Evolutionary conservation across 2,329 filamentous ascomycete species (phyloP), one percentile per base, ranked within the genome.

Genomic region (Pestalotiopsis sp.): DNA sequence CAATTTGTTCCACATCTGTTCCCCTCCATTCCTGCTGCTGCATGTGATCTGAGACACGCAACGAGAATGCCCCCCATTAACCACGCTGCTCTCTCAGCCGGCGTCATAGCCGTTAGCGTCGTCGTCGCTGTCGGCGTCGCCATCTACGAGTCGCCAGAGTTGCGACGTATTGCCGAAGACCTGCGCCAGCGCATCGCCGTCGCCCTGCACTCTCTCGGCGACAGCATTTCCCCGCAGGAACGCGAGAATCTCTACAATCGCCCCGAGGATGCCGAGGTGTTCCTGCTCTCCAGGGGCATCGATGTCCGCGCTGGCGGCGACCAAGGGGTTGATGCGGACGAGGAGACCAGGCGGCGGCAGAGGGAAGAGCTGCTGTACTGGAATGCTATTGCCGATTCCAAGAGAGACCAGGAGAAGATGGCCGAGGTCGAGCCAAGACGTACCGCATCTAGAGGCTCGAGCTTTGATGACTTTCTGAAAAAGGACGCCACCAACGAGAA

Each of bases 361-460:
- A 84, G 89, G 49, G 89, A 91, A 73, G 89, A 91, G 77, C 76
- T 91, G 69, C 81, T 91, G 78, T 91, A 90, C 73, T 91, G 89
- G 89, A 91, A 91, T 74, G 82, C 85, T 3, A 71, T 88, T 39
- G 85, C 81, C 65, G 76, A 88, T 25, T 66, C 64, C 23, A 55
- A 66, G 64, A 66, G 52, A 38, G 80, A 82, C 31, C 66, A 77
- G 14, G 74, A 75, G 65, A 79, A 77, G 65, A 69, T 69, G 45
- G 72, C 68, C 69, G 70, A 70, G 64, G 58, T 52, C 27, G 58
- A 67, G n/a, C 71, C 38, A 68, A 71, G 67, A 69, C 75, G 65
- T 70, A 72, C 70, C 58, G 73, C 74, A 38, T 76, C 74, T 57
- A 68, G 79, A 31, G 81, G 81, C 20, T 82, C 81, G 1, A 85